These are phyloP conservation scores for Colletotrichum liriopes DNA, from an alignment of 2,329 filamentous ascomycete species.

Conservation along the genomic window DNA sequence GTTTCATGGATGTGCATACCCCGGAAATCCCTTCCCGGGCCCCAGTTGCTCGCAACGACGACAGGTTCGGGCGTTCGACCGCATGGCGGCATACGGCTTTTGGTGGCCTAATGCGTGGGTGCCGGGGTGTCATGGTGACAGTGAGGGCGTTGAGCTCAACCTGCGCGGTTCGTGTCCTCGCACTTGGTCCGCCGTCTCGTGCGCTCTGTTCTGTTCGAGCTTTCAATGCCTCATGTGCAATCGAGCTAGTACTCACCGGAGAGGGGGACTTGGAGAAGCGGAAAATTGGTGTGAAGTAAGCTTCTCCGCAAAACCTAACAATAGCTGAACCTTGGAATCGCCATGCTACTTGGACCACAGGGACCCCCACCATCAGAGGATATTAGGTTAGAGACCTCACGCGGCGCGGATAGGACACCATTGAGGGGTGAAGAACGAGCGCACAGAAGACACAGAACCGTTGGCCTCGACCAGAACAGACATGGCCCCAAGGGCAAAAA, in stretches of 20 bases:
- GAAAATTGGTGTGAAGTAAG: constrained; percentile 13
- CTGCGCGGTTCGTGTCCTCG: background rate
- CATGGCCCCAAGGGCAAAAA: constrained; percentile 12
- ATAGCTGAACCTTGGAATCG: constrained; percentile 18
- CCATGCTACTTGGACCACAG: background rate
- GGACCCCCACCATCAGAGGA: background rate
- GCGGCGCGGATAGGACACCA: background rate
- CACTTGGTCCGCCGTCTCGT: background rate
- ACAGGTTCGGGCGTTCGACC: constrained; percentile 14
- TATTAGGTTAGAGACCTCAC: background rate
- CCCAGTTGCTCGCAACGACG: constrained; percentile 2
- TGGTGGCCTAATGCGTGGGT: background rate
- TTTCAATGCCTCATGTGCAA: background rate
- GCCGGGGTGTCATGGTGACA: background rate
- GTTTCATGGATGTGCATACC: constrained; percentile 27
- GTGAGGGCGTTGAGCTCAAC: constrained; percentile 1
- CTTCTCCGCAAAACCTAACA: constrained; percentile 24
- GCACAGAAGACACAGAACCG: constrained; percentile 14
- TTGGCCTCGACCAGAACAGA: constrained; percentile 16
- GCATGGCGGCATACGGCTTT: constrained; percentile 5
- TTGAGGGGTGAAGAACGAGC: background rate
- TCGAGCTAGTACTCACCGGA: background rate
- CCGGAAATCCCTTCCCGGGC: constrained; percentile 10
- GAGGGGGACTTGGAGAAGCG: background rate
- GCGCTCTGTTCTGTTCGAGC: constrained; percentile 4